A percentile compares a stretch with the other conserved stretches of the same genome.
phyloP scores from a whole-genome alignment of 495 filamentous ascomycete species.

The Xeromyces bisporus region DNA sequence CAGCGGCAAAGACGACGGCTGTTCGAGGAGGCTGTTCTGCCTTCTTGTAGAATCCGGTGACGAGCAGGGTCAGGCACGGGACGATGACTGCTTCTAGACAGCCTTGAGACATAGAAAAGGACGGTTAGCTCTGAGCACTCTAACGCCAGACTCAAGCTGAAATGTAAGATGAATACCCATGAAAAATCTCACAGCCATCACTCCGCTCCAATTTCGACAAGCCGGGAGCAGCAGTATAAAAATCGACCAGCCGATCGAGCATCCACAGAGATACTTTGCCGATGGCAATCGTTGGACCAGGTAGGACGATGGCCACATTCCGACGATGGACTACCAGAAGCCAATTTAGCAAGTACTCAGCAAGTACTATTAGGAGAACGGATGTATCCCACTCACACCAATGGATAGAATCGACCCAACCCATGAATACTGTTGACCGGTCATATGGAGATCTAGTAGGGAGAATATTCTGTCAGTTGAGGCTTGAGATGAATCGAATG shows the following conservation, averaged over 20 bases:
- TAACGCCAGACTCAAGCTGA: too few species aligned
- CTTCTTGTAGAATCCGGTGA: conserved; percentile 18
- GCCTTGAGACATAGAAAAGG: conserved; percentile 3
- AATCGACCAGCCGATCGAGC: conserved; percentile 7
- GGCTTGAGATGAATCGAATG: neutral
- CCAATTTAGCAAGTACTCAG: neutral
- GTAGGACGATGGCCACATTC: conserved; percentile 12
- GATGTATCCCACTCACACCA: conserved; percentile 3
- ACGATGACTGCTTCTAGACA: conserved; percentile 7
- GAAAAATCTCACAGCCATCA: conserved; percentile 13
- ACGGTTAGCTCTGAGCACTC: conserved; percentile 6
- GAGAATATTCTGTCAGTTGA: neutral
- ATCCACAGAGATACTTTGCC: conserved; percentile 16
- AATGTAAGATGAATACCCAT: conserved; percentile 5
- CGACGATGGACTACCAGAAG: conserved; percentile 8
- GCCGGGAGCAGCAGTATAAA: conserved; percentile 11
- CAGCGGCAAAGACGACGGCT: conserved; percentile 13
- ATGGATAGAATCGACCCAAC: conserved; percentile 13
- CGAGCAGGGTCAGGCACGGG: conserved; percentile 9
- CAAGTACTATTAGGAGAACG: conserved; percentile 2
- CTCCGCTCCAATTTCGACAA: conserved; percentile 8
- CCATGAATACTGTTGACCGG: conserved; percentile 14
- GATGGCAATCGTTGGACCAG: conserved; percentile 22
- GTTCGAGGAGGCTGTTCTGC: conserved; percentile 10
- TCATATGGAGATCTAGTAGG: conserved; percentile 6